These are phyloP conservation scores for Fomitopsis schrenkii DNA, from an alignment of 1,284 basidiomycete genomes.

Conservation along the genomic window DNA sequence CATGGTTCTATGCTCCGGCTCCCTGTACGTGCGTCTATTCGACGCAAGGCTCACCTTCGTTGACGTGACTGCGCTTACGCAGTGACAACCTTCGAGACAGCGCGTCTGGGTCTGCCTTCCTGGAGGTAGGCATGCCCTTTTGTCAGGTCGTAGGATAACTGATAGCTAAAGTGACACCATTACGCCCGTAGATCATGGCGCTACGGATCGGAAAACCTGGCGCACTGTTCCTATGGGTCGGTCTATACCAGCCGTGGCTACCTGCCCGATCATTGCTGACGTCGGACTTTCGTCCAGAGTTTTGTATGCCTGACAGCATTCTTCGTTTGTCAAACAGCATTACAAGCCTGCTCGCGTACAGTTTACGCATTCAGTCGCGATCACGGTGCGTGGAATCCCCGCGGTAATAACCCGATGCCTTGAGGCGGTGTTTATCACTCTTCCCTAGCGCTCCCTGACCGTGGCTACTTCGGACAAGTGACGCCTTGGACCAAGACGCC, in stretches of 20 bases:
- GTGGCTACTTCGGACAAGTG: constrained; percentile 74
- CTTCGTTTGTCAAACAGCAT: constrained; percentile 77
- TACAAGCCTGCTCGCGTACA: constrained; percentile 86
- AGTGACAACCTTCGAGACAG: constrained; percentile 59
- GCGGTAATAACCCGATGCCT: background rate
- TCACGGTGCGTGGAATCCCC: constrained; percentile 40
- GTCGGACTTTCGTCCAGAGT: constrained; percentile 30
- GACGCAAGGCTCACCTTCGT: background rate
- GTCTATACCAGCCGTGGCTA: constrained; percentile 14
- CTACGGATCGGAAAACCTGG: constrained; percentile 70
- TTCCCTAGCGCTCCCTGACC: constrained; percentile 69
- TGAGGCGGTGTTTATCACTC: background rate
- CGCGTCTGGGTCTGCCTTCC: constrained; percentile 63
- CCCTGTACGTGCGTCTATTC: constrained; percentile 39
- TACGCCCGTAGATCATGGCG: constrained; percentile 57
- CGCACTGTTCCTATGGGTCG: constrained; percentile 73
- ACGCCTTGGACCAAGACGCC: constrained; percentile 70
- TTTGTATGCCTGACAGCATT: constrained; percentile 80
- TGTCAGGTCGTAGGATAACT: background rate
- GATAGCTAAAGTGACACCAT: background rate
- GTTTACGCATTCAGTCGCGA: constrained; percentile 91
- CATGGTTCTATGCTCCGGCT: constrained; percentile 78
- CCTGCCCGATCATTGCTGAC: background rate
- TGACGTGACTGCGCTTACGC: constrained; percentile 4
- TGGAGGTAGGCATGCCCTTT: constrained; percentile 42